Base-by-base conservation (phyloP, 78 protist species). In the Reticulomyxa filosa region DNA sequence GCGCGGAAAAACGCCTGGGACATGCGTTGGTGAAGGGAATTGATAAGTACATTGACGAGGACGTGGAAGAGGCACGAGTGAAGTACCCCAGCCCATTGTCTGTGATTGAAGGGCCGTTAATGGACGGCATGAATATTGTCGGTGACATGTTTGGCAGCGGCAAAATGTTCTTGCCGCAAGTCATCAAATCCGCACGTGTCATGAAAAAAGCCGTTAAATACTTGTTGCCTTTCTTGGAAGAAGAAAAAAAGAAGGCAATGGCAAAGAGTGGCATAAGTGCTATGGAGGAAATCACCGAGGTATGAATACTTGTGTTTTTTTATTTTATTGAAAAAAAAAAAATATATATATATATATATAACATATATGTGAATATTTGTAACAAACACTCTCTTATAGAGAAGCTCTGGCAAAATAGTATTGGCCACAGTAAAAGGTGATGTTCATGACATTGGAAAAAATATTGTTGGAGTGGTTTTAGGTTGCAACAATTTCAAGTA, bases 391-490 rank as follows among this genome's bases (percentile, higher is more conserved):
- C 29, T 42, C 29, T 55, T 5, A 69, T 65, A 64, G 29, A 13
- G 48, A 13, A 17, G 30, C 70, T 42, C 26, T 27, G 70, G 68
- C 46, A 74, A 61, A 1, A 59, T 89, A n/a, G 65, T 92, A 4
- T 20, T 93, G 36, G 95, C 98, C 4, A 93, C 98, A 23, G 98
- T 90, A 52, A 88, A 90, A 81, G 98, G 98, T 27, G 98, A 94
- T 69, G 98, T 94, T 17, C 98, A 94, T 77, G 98, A 94, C 70
- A 94, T 94, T 39, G 98, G 98, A 64, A 94, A 94, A 88, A 89
- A 89, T 68, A 94, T 94, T 32, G 97, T 90, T 11, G 94, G 86
- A 48, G 94, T 89, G 23, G 97, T 91, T 52, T 79, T 94, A 27
- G 90, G 88, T 51, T 94, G 98, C 78, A 94, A 91, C 79, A 87